phyloP scores from a whole-genome alignment of 805 yeast species.

The Lipomyces chichibuensis region DNA sequence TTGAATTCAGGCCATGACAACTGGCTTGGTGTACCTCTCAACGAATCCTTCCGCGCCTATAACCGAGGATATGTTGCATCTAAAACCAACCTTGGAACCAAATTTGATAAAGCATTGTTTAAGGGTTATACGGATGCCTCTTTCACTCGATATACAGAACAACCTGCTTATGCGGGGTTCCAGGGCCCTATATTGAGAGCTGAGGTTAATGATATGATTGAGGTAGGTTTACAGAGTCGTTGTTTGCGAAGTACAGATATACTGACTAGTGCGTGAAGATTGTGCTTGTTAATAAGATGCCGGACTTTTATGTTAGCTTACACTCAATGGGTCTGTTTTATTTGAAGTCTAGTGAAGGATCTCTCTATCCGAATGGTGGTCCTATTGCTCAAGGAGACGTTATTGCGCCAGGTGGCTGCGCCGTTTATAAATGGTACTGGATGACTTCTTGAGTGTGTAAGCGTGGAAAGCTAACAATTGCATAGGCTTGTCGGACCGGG shows the following conservation, averaged over 20 bases:
- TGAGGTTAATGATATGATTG: conserved; percentile 11
- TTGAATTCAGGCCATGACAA: neutral
- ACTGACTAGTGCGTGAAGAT: neutral
- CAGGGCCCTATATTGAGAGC: conserved; percentile 7
- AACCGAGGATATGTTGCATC: neutral
- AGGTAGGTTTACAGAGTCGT: neutral
- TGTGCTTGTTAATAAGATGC: conserved; percentile 2
- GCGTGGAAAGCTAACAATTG: neutral
- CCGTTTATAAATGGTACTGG: neutral
- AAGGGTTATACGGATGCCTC: conserved; percentile 1
- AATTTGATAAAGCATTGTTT: conserved; percentile 4
- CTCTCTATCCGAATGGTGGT: conserved; percentile 1
- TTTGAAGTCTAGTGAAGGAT: conserved; percentile 8
- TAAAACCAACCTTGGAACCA: conserved; percentile 1
- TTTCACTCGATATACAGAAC: neutral
- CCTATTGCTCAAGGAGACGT: neutral
- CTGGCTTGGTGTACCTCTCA: conserved; percentile 3
- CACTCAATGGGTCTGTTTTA: conserved; percentile 6
- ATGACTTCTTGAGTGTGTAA: neutral
- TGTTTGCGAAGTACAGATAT: neutral
- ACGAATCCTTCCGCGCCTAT: conserved; percentile 10
- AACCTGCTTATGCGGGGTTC: neutral
- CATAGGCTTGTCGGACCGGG: neutral
- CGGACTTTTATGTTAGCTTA: conserved; percentile 2
- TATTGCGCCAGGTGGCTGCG: conserved; percentile 4